These are phyloP conservation scores for Odontarrhena argentea DNA, from an alignment of 345 rosid species.

Conservation along the genomic window DNA sequence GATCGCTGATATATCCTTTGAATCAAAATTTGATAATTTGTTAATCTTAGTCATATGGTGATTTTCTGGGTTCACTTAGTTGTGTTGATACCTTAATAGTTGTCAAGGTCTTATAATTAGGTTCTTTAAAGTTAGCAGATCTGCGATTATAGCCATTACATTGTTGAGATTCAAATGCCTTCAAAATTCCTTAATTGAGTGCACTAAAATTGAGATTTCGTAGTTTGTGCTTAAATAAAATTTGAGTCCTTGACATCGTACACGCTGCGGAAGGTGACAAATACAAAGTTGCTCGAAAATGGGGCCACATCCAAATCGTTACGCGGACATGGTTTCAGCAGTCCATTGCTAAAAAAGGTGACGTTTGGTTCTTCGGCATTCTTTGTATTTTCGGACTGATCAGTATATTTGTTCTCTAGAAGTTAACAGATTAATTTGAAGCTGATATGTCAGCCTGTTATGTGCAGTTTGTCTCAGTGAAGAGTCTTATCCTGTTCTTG, in stretches of 20 bases:
- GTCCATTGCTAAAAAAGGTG: conserved; percentile 81
- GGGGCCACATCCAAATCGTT: conserved; percentile 88
- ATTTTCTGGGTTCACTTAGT: conserved; percentile 19
- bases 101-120: conserved; percentile 9
- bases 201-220: not conserved
- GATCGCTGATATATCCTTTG: conserved; percentile 89
- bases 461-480: conserved; percentile 87
- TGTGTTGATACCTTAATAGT: conserved; percentile 14
- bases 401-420: conserved; percentile 30
- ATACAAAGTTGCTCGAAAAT: conserved; percentile 79
- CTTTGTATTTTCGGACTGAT: conserved; percentile 21
- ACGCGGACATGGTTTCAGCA: conserved; percentile 87
- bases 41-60: conserved; percentile 27
- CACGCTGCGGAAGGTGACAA: conserved; percentile 94
- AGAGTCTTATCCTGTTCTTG: conserved; percentile 79
- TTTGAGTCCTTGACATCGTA: conserved; percentile 54
- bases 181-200: not conserved
- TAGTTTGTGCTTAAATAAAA: conserved; percentile 19
- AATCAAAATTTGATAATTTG: conserved; percentile 30
- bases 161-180: conserved; percentile 17
- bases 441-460: conserved; percentile 41
- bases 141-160: conserved; percentile 10
- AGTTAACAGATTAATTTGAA: conserved; percentile 36
- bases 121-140: conserved; percentile 13
- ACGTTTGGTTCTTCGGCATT: conserved; percentile 31